Evolutionary conservation across 352 stramenopile species (phyloP), one percentile per base, ranked within the genome.

Genomic region (Phytopythium delawarense): DNA sequence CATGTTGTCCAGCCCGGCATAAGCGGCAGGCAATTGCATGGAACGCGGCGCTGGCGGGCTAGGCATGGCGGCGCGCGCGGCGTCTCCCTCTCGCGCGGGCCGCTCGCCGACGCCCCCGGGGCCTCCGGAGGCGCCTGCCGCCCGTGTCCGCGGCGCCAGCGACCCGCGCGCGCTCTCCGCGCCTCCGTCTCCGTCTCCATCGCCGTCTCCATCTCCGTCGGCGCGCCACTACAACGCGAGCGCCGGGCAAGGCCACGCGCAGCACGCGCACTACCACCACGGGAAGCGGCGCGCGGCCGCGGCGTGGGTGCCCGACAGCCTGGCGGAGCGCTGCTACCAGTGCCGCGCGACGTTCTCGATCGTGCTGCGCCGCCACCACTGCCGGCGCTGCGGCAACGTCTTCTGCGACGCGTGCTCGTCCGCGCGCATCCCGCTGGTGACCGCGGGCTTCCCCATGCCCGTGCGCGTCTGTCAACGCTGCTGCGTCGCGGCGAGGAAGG

Each of bases 361-460:
- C 25, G 76, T 92, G 61, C 71, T 95, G 63, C 83, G 85, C 8
- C 76, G 87, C 18, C 91, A 97, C 58, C 88, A 97, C 71, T 96
- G 91, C 60, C 79, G 90, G 2, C 72, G 82, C 23, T 96, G 91
- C 65, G 92, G 92, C 7, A 90, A 91, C 45, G 78, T 97, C 11
- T 97, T 97, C 65, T 97, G 92, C 69, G 87, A 96, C 53, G 69
- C 79, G 16, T 98, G 92, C 66, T 87, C 85, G 8, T 91, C 84
- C 6, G 65, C 76, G 7, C 69, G 90, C n/a, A 94, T 96, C 63
- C 79, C 87, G 25, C 64, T 96, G 30, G 74, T 91, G 1, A 70
- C 79, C 2, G 78, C 82, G 0, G 83, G 79, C 2, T 89, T 92
- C 67, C 74, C 81, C 57, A 78, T 76, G 7, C 86, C 86, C 15